A percentile compares a stretch with the other conserved stretches of the same genome.
Evolutionary conservation across 352 stramenopile species (phyloP).

Genomic region (Pythium folliculosum): DNA sequence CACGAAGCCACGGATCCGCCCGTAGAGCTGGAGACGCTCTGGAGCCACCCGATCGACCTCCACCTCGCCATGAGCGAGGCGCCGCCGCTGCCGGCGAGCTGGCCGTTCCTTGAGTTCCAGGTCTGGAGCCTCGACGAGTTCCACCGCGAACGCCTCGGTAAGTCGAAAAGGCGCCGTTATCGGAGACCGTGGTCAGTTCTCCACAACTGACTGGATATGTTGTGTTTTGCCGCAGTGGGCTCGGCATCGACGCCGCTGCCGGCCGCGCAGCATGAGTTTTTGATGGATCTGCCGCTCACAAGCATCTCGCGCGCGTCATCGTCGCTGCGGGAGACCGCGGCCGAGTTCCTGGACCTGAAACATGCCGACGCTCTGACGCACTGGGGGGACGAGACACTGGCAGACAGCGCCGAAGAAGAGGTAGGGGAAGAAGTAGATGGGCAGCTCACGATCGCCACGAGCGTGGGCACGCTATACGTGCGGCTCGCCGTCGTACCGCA

Average conservation of each 20-base stretch:
- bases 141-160: slow-evolving; percentile 44
- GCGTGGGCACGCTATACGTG: slow-evolving; percentile 35
- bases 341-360: slow-evolving; percentile 26
- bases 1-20: neutral
- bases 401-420: neutral
- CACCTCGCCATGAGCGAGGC: slow-evolving; percentile 34
- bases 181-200: neutral
- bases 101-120: slow-evolving; percentile 50
- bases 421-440: neutral
- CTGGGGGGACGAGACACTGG: neutral
- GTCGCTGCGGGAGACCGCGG: slow-evolving; percentile 9
- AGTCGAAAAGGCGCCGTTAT: neutral
- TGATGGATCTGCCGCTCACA: slow-evolving; percentile 46
- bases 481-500: slow-evolving; percentile 36
- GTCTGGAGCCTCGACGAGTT: slow-evolving; percentile 48
- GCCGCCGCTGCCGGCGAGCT: slow-evolving; percentile 31
- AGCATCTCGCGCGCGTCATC: slow-evolving; percentile 6
- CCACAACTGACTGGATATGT: too few relatives aligned
- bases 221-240: slow-evolving; percentile 28
- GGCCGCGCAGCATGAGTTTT: slow-evolving; percentile 39
- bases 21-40: slow-evolving; percentile 44
- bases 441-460: neutral
- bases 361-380: neutral
- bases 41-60: slow-evolving; percentile 56
- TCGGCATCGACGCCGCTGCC: slow-evolving; percentile 37